Evolutionary conservation across 2,329 filamentous ascomycete genomes (phyloP), one percentile per base, ranked within the genome.

Genomic region (Cytospora schulzeri): DNA sequence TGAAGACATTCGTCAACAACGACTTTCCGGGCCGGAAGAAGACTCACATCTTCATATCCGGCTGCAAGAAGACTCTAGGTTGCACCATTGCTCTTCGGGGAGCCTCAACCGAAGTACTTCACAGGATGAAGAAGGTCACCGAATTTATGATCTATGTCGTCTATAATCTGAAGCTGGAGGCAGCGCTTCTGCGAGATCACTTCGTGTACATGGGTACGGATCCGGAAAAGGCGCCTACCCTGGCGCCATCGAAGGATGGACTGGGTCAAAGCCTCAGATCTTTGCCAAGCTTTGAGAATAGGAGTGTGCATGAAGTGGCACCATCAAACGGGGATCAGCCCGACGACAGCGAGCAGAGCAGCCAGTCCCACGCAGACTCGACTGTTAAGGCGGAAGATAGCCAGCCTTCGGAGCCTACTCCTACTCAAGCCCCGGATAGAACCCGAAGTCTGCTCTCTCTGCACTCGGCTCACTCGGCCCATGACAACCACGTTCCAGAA

Each of bases 71-170:
- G 68, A 91, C 96, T 66, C 85, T 99, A 2, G 96, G 95, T 0
- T 98, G 95, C 73, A 99, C 95, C 0, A 97, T 99, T 70, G 92
- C 93, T 15, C 81, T 99, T 26, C 88, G 95, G 54, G 95, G 95
- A 1, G 91, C 90, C 4, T 88, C 90, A 65, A 88, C 88, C 33
- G 80, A 85, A 56, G 82, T 88, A 0, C 82, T 99, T 22, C 81
- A 87, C 1, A 91, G 88, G 70, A 88, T 99, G 76, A 99, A 99
- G 77, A 86, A 88, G 60, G 95, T 99, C 69, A 95, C 94, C 14
- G 95, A 99, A 74, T 98, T 99, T 73, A 97, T 99, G 94, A 91
- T 96, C 45, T 99, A 98, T 70, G 96, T 99, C 24, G 93, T 98
- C 15, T 99, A 99, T 77, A 99, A 97, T 71, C 82, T 99, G 60